Percentiles rank a stretch among this genome's conserved stretches.
These are phyloP conservation scores for Talaromyces amestolkiae DNA, from an alignment of 2,329 filamentous ascomycete species.

Conservation along the genomic window DNA sequence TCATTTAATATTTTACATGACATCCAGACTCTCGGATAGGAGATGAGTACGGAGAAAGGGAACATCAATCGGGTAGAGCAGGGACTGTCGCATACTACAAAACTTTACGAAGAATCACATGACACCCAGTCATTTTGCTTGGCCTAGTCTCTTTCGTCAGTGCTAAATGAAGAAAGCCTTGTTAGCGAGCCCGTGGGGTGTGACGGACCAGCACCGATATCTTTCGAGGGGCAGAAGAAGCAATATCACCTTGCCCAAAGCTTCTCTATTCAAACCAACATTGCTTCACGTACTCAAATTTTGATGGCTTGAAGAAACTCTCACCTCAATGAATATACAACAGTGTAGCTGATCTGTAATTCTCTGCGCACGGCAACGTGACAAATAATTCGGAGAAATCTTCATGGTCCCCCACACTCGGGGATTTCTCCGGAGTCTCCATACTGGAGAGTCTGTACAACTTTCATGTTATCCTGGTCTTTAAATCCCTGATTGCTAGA, in stretches of 20 bases:
- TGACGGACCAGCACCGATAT: not conserved
- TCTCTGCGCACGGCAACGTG: not conserved
- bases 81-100: not conserved
- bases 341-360: not conserved
- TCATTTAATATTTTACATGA: not conserved
- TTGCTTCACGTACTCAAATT: not conserved
- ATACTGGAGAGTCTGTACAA: not conserved
- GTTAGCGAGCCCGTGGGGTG: not conserved
- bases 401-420: conserved; percentile 13
- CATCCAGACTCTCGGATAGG: not conserved
- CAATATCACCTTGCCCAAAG: not conserved
- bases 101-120: not conserved
- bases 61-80: not conserved
- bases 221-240: not conserved
- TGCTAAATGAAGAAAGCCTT: not conserved
- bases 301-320: not conserved
- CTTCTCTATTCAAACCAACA: too few species aligned
- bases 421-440: conserved; percentile 6
- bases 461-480: too few species aligned
- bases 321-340: not conserved
- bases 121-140: not conserved
- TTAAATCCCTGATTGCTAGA: not conserved
- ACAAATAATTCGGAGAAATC: not conserved
- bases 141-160: not conserved
- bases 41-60: not conserved